Evolutionary conservation across 2,329 filamentous ascomycete species (phyloP), one percentile per base, ranked within the genome.

Genomic region (Colletotrichum scovillei): DNA sequence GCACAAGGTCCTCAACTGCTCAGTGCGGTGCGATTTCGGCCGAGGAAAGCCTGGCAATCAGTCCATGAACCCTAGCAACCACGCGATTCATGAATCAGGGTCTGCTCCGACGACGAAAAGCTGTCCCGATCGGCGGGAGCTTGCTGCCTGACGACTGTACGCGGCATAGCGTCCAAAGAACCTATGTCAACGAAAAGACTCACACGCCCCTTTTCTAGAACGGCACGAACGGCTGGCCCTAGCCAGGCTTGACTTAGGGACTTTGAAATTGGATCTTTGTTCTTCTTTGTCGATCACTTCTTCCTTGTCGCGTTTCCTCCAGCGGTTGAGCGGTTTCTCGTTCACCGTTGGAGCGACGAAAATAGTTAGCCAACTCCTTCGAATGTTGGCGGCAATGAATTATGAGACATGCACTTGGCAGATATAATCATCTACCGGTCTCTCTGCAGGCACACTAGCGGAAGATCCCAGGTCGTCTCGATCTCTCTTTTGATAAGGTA

Each of bases 1-100:
- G 12, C 26, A 16, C 3, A 63, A 63, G 11, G 42, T 12, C 5
- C 16, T 5, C 6, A n/a, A 35, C 57, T 30, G 42, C 42, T 49
- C 3, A 49, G 42, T 49, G 42, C 42, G 8, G 42, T 49, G 42
- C 42, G 42, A 49, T 49, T 49, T 49, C 42, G 42, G 22, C n/a
- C 42, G 46, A n/a, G 28, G 19, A 9, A 12, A 53, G 12, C 42
- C 63, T 8, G 16, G 32, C 42, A 28, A 8, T 32, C 57, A n/a
- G 19, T 49, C 56, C 24, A 42, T 30, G 22, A 16, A 35, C 66
- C 53, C 59, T 24, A n/a, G 55, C 30, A 35, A 30, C 53, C 19
- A 69, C 70, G 55, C 60, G 66, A 73, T 59, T 69, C 59, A 60
- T 73, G 70, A 55, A 35, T 38, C 59, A 49, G 59, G 42, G 66